Evolutionary conservation across 495 filamentous ascomycete species (phyloP), one percentile per base, ranked within the genome.

Genomic region (Aspergillus incahuasiensis): DNA sequence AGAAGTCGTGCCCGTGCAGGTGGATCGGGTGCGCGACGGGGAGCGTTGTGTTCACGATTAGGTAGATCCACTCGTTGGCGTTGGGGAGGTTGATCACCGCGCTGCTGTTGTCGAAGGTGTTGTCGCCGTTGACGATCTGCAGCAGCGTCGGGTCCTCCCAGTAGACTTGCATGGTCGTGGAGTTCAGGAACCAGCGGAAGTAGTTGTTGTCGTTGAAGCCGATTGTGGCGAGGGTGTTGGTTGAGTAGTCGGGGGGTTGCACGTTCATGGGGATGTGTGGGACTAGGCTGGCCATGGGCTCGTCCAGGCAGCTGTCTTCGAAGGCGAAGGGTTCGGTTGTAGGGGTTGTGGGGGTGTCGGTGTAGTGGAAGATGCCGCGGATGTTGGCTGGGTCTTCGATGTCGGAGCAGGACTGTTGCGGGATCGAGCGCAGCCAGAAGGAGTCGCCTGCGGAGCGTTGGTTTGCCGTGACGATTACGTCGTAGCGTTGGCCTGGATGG

Each of bases 1-100:
- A 51, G 70, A 91, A 92, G 59, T 85, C 80, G 70, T 95, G 90
- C 0, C 89, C 88, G 74, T 94, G 89, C 1, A 95, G 75, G 74
- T 95, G 89, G 74, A 92, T 91, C 0, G 88, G 90, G 66, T 94
- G 87, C 28, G 76, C 79, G 40, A 84, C 84, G 0, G 80, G 82
- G 81, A 22, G 79, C 54, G 64, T 89, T 72, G 25, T 63, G 35
- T 69, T 72, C 56, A 84, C 75, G 9, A 71, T 70, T 11, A 86
- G 62, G 13, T 86, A 66, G 52, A 62, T 75, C 69, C 86, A 87
- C 58, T 85, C 76, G 59, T 86, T 75, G 8, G 80, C 81, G 61
- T 83, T 79, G 13, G 86, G 68, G 56, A 84, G 78, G 43, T 72
- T 47, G 70, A 77, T 18, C 38, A 69, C 63, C 0, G 59, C 62